These are phyloP conservation scores for Endotrypanum monterogeii DNA, from an alignment of 208 protist genomes.

Conservation along the genomic window DNA sequence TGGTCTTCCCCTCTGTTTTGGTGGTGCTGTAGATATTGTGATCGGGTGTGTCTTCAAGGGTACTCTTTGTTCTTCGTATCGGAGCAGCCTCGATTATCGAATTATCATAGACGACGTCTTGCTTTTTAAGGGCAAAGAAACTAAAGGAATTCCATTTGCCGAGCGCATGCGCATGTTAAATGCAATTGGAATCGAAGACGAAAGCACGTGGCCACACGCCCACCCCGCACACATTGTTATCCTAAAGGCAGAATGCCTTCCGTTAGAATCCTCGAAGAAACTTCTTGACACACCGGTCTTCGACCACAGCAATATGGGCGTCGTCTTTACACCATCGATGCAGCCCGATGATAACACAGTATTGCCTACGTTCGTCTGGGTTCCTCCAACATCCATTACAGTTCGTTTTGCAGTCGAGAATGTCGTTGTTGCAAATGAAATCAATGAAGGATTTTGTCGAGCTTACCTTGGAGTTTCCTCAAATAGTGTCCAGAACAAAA, in stretches of 20 bases:
- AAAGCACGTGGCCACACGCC: conserved; percentile 70
- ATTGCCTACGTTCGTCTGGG: conserved; percentile 48
- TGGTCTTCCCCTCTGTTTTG: conserved; percentile 65
- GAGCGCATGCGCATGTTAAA: conserved; percentile 64
- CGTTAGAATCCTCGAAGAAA: conserved; percentile 35
- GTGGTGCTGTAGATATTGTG: conserved; percentile 23
- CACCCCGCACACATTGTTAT: conserved; percentile 56
- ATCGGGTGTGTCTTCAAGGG: conserved; percentile 64
- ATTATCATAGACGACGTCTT: conserved; percentile 83
- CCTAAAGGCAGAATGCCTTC: conserved; percentile 50
- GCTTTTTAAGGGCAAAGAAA: conserved; percentile 61
- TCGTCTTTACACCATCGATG: conserved; percentile 59
- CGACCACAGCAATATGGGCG: conserved; percentile 58
- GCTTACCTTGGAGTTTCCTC: conserved; percentile 42
- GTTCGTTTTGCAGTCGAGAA: conserved; percentile 54
- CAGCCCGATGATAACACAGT: conserved; percentile 22
- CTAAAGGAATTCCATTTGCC: conserved; percentile 49
- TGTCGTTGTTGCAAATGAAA: conserved; percentile 32
- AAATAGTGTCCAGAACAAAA: conserved; percentile 33
- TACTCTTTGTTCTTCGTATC: conserved; percentile 57
- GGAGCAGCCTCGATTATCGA: conserved; percentile 56
- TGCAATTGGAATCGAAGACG: conserved; percentile 60
- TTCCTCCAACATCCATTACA: conserved; percentile 52
- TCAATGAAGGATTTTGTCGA: conserved; percentile 42
- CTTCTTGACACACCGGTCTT: conserved; percentile 39